Conservation (phyloP, 164 flowering plant genomes). For the Euptelea pleiosperma region DNA sequence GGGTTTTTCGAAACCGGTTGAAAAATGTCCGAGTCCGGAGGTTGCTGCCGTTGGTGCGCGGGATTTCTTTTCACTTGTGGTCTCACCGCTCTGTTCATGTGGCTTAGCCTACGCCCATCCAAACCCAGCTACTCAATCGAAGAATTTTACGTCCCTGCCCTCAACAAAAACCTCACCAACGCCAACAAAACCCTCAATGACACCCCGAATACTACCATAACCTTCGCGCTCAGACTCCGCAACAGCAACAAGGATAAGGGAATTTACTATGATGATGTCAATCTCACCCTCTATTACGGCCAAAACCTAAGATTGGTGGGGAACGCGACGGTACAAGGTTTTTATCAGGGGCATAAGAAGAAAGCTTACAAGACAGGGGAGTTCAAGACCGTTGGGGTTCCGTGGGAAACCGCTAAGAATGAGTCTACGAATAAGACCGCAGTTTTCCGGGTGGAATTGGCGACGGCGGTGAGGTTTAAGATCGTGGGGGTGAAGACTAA, state of each 20-base stretch:
- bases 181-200: conserved; percentile 19
- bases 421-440: conserved; percentile 25
- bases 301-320: conserved; percentile 18
- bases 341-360: conserved; percentile 63
- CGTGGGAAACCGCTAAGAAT: conserved; percentile 21
- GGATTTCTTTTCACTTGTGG: conserved; percentile 45
- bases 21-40: conserved; percentile 26
- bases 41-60: conserved; percentile 42
- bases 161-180: conserved; percentile 30
- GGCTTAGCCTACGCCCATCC: conserved; percentile 61
- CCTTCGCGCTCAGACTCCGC: conserved; percentile 40
- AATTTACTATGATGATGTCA: conserved; percentile 51
- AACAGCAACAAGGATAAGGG: conserved; percentile 75
- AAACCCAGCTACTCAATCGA: conserved; percentile 45
- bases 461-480: conserved; percentile 60
- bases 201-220: conserved; percentile 34
- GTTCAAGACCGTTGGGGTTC: conserved; percentile 13
- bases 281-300: conserved; percentile 38
- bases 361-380: conserved; percentile 23
- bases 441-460: conserved; percentile 56
- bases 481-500: conserved; percentile 43
- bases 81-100: conserved; percentile 55
- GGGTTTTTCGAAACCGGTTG: not conserved
- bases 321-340: conserved; percentile 23
- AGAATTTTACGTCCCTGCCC: conserved; percentile 46